Percentiles rank a stretch among this genome's conserved stretches.
Conservation (phyloP, 2,329 filamentous ascomycete genomes). For the Paecilomyces dactylethromorphus region DNA sequence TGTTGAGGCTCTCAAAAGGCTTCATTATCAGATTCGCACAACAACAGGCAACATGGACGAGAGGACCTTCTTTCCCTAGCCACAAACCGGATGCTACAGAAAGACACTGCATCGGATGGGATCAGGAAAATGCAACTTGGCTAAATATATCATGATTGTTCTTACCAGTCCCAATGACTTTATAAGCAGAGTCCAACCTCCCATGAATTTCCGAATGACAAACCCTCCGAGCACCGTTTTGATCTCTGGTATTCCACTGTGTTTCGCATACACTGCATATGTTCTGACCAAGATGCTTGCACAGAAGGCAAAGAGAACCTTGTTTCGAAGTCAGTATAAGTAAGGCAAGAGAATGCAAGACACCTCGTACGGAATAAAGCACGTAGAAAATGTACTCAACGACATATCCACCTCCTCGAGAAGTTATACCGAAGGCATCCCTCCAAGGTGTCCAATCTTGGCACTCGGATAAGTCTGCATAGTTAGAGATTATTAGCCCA, state of each 20-base stretch:
- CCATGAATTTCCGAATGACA: slow-evolving; percentile 80
- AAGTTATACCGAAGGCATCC: slow-evolving; percentile 60
- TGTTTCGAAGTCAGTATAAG: slow-evolving; percentile 14
- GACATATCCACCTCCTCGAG: slow-evolving; percentile 66
- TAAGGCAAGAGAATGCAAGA: background rate
- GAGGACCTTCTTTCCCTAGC: slow-evolving; percentile 90
- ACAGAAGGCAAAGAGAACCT: slow-evolving; percentile 70
- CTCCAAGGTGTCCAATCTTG: slow-evolving; percentile 85
- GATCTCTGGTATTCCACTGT: slow-evolving; percentile 95
- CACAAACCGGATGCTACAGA: slow-evolving; percentile 92
- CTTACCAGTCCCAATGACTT: slow-evolving; percentile 82
- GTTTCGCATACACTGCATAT: slow-evolving; percentile 82
- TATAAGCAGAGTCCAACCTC: slow-evolving; percentile 78
- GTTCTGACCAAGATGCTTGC: slow-evolving; percentile 75
- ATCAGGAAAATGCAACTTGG: slow-evolving; percentile 11
- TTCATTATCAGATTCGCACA: slow-evolving; percentile 94
- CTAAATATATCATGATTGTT: slow-evolving; percentile 1
- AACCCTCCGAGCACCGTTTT: slow-evolving; percentile 94
- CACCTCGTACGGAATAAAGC: slow-evolving; percentile 63
- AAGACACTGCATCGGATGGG: slow-evolving; percentile 57
- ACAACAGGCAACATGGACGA: slow-evolving; percentile 95
- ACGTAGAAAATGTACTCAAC: slow-evolving; percentile 85
- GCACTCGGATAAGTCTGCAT: slow-evolving; percentile 65
- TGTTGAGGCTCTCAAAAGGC: slow-evolving; percentile 70
- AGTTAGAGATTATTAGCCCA: slow-evolving; percentile 9